Conservation (phyloP, 805 yeast genomes). For the Schwanniomyces yamadae region DNA sequence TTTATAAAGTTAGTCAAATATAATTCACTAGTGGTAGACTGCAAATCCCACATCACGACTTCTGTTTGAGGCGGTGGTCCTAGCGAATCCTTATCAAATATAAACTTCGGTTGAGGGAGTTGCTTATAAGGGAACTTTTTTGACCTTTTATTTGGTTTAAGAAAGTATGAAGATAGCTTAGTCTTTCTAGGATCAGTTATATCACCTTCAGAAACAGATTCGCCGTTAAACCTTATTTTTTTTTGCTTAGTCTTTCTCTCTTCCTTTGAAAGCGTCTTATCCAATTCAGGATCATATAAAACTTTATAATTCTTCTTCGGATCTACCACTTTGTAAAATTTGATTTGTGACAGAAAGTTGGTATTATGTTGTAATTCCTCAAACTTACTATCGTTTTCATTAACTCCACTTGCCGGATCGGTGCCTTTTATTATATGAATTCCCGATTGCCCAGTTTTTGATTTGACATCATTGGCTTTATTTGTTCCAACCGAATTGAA, state of each 20-base stretch:
- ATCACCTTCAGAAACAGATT: conserved; percentile 14
- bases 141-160: conserved; percentile 37
- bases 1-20: conserved; percentile 52
- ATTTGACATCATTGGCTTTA: too few relatives aligned
- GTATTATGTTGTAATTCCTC: conserved; percentile 29
- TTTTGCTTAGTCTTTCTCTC: conserved; percentile 32
- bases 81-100: conserved; percentile 67
- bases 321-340: conserved; percentile 13
- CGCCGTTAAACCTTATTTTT: conserved; percentile 42
- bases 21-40: conserved; percentile 49
- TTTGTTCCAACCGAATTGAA: too few relatives aligned
- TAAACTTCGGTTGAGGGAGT: conserved; percentile 41
- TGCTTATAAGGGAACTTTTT: conserved; percentile 44
- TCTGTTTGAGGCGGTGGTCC: conserved; percentile 75
- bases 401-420: conserved; percentile 30
- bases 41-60: conserved; percentile 66
- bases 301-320: conserved; percentile 40
- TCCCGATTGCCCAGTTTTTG: too few relatives aligned
- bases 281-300: conserved; percentile 49
- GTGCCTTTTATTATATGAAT: conserved; percentile 24
- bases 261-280: conserved; percentile 28
- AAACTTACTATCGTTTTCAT: conserved; percentile 29
- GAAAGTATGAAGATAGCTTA: conserved; percentile 25
- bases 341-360: conserved; percentile 14
- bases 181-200: conserved; percentile 43